A percentile compares a stretch with the other conserved stretches of the same genome.
Conservation (phyloP, 768 basidiomycete genomes). For the Fistulinella prunicolor region DNA sequence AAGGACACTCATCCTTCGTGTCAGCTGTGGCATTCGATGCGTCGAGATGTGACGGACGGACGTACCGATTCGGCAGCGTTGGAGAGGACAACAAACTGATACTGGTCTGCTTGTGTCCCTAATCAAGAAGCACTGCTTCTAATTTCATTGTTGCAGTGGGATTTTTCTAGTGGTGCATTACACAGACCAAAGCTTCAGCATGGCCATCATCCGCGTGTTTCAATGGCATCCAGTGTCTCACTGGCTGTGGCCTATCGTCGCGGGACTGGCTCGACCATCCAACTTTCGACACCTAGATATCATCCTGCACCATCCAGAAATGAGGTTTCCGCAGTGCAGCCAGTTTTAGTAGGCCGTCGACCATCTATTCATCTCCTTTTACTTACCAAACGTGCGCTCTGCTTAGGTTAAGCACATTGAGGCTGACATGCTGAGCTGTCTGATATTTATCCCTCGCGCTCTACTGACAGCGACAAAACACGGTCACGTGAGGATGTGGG, state of each 20-base stretch:
- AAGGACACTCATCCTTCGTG: conserved; percentile 95
- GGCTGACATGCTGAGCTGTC: conserved; percentile 67
- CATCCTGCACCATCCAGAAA: conserved; percentile 90
- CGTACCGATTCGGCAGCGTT: conserved; percentile 93
- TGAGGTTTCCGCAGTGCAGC: conserved; percentile 87
- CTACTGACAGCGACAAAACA: conserved; percentile 76
- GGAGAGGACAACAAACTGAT: conserved; percentile 97
- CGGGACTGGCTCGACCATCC: conserved; percentile 52
- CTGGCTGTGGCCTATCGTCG: conserved; percentile 63
- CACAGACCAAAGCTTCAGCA: conserved; percentile 81
- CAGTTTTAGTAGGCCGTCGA: conserved; percentile 65
- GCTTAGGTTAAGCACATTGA: conserved; percentile 77
- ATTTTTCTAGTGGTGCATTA: conserved; percentile 87
- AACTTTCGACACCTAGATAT: conserved; percentile 57
- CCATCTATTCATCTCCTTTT: neutral
- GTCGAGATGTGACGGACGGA: conserved; percentile 81
- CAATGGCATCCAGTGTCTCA: conserved; percentile 77
- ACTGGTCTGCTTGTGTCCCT: conserved; percentile 49
- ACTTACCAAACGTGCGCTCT: neutral
- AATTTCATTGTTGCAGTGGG: conserved; percentile 61
- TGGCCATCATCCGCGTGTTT: conserved; percentile 69
- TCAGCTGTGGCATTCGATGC: conserved; percentile 88
- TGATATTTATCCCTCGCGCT: conserved; percentile 76
- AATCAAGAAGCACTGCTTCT: neutral
- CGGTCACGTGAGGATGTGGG: conserved; percentile 83